phyloP scores from a whole-genome alignment of 2,329 filamentous ascomycete genomes.

The Fusarium sp. region DNA sequence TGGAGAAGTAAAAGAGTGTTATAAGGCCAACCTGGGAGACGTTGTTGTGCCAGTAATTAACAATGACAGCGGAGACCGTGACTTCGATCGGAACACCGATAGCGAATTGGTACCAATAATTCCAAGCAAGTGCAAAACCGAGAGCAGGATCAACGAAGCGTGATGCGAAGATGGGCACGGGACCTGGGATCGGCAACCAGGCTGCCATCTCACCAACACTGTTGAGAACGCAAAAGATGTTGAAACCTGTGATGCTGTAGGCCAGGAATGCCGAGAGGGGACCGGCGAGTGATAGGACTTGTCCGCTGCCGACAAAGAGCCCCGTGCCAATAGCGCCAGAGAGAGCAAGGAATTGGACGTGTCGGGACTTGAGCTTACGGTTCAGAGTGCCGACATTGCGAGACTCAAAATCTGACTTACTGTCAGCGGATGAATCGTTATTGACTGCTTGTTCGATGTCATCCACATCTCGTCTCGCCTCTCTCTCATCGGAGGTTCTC shows the following conservation, averaged over 20 bases:
- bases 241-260: slow-evolving; percentile 24
- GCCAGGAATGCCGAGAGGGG: slow-evolving; percentile 24
- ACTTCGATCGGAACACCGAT: slow-evolving; percentile 69
- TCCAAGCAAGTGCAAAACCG: slow-evolving; percentile 60
- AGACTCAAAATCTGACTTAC: slow-evolving; percentile 20
- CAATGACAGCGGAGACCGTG: slow-evolving; percentile 66
- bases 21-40: slow-evolving; percentile 16
- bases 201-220: slow-evolving; percentile 52
- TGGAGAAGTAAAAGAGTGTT: slow-evolving; percentile 21
- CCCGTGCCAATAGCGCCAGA: slow-evolving; percentile 33
- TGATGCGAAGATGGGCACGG: slow-evolving; percentile 32
- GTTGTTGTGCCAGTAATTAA: slow-evolving; percentile 68
- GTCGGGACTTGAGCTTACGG: slow-evolving; percentile 60
- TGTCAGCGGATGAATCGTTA: slow-evolving; percentile 10
- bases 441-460: slow-evolving; percentile 28
- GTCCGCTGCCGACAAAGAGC: slow-evolving; percentile 28
- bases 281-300: slow-evolving; percentile 18
- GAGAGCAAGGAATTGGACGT: slow-evolving; percentile 69
- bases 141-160: slow-evolving; percentile 66
- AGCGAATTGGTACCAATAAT: slow-evolving; percentile 71
- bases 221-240: slow-evolving; percentile 23
- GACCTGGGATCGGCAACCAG: neutral
- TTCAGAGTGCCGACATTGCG: slow-evolving; percentile 30
- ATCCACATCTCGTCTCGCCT: slow-evolving; percentile 16
- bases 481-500: slow-evolving; percentile 8